Evolutionary conservation across 2,329 filamentous ascomycete genomes (phyloP), one percentile per base, ranked within the genome.

Genomic region (Beauveria brongniartii): DNA sequence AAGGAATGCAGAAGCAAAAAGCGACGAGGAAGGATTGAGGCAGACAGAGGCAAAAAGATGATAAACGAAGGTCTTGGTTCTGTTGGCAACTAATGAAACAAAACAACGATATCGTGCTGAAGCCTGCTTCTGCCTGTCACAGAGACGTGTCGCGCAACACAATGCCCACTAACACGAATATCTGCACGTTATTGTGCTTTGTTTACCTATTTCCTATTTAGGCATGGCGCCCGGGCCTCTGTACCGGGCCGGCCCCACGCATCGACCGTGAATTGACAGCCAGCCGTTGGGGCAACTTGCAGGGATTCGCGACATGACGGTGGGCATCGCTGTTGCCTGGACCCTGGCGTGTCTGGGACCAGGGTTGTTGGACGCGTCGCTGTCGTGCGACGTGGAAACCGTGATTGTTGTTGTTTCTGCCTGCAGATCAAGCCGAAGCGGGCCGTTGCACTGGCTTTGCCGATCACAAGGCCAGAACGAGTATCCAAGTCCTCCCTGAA

Each of bases 121-220:
- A 16, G 41, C 48, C 52, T 43, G 16, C 30, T 63, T 67, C 64
- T 65, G 61, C 54, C 28, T 53, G 5, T 26, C n/a, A 58, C 40
- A 26, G 37, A 48, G 48, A 59, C 55, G 57, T 59, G 57, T 59
- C 57, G 41, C 57, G 57, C 48, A 59, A 40, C 22, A 61, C 58
- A 40, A 43, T 55, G 58, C 30, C 58, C 41, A 61, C 58, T 50
- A 61, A 61, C 58, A 61, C 51, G 43, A 61, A 30, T 14, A 60
- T 50, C 43, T 37, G 46, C n/a, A 34, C 28, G 24, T 50, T 40
- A 53, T 62, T 58, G 61, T 55, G 62, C 59, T 67, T 73, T 79
- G 76, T 80, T 81, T 80, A 79, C 75, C 71, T 71, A 70, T 73
- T 78, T 67, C 78, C 75, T 66, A 66, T 73, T 65, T 6, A 6